Evolutionary conservation across 2,329 filamentous ascomycete species (phyloP).

Genomic region (Aspergillus glaucus): DNA sequence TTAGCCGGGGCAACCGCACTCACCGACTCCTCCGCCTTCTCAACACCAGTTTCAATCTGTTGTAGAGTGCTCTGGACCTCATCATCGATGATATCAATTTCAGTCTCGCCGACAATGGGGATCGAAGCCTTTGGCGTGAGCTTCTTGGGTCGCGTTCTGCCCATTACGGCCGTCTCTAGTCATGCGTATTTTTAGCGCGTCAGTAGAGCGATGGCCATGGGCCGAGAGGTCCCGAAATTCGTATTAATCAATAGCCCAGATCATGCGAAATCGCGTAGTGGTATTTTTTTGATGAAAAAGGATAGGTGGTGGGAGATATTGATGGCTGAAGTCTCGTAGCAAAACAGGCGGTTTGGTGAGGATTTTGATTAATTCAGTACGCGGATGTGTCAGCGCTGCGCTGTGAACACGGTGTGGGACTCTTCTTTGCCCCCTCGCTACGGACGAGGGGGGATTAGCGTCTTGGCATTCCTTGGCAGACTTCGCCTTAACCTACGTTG

Average conservation of each 20-base stretch:
- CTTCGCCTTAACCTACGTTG: not conserved
- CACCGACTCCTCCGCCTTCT: constrained; percentile 95
- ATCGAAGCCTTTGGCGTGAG: constrained; percentile 85
- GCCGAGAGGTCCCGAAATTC: constrained; percentile 55
- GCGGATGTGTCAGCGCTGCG: constrained; percentile 42
- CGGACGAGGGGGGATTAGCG: not conserved
- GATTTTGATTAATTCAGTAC: not conserved
- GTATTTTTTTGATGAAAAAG: constrained; percentile 52
- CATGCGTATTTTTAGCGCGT: constrained; percentile 36
- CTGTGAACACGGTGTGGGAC: constrained; percentile 31
- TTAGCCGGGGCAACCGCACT: constrained; percentile 46
- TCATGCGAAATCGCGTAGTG: constrained; percentile 48
- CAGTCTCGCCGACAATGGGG: constrained; percentile 78
- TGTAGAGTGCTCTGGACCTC: constrained; percentile 71
- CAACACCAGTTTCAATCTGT: constrained; percentile 91
- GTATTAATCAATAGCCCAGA: constrained; percentile 56
- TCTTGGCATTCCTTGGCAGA: constrained; percentile 1
- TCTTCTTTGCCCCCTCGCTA: constrained; percentile 34
- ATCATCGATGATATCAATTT: constrained; percentile 87
- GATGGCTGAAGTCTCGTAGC: constrained; percentile 26
- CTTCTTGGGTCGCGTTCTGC: constrained; percentile 56
- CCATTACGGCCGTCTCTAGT: constrained; percentile 41
- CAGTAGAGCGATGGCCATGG: constrained; percentile 33
- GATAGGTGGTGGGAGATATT: constrained; percentile 42
- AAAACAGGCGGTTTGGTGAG: constrained; percentile 19